Evolutionary conservation across 352 stramenopile species (phyloP).

Genomic region (Phytophthora ramorum): DNA sequence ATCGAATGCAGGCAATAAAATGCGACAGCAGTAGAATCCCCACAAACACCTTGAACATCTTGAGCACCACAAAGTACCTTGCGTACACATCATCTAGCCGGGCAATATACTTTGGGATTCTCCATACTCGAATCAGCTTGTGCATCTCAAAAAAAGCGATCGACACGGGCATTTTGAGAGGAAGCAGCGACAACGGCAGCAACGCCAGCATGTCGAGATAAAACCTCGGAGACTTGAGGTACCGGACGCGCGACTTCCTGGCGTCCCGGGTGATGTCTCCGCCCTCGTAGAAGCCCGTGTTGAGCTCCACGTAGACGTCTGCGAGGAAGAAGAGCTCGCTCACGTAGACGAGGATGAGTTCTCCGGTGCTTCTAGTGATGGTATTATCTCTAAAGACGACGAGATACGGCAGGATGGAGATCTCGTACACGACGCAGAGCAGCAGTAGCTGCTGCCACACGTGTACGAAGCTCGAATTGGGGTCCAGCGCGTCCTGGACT

Average conservation of each 20-base stretch:
- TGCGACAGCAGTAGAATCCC: conserved; percentile 59
- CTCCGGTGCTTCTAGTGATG: conserved; percentile 26
- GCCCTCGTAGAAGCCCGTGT: conserved; percentile 75
- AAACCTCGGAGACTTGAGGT: conserved; percentile 62
- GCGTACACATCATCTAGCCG: conserved; percentile 68
- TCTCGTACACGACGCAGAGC: conserved; percentile 58
- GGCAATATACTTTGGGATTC: conserved; percentile 62
- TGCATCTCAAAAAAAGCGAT: conserved; percentile 68
- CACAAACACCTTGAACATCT: conserved; percentile 73
- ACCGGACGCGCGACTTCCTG: conserved; percentile 55
- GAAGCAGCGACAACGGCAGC: conserved; percentile 50
- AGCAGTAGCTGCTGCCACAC: conserved; percentile 71
- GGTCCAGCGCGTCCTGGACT: conserved; percentile 61
- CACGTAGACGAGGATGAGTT: conserved; percentile 50
- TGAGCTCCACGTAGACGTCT: conserved; percentile 71
- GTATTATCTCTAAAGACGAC: conserved; percentile 41
- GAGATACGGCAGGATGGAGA: conserved; percentile 60
- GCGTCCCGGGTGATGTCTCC: conserved; percentile 63
- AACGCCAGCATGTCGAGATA: conserved; percentile 56
- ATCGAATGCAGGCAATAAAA: conserved; percentile 64
- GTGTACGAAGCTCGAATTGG: conserved; percentile 59
- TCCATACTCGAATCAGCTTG: conserved; percentile 58
- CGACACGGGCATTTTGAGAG: conserved; percentile 14
- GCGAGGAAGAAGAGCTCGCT: conserved; percentile 64
- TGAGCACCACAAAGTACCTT: conserved; percentile 61